Conservation (phyloP, 2,329 filamentous ascomycete species). For the Fusarium verticillioides region DNA sequence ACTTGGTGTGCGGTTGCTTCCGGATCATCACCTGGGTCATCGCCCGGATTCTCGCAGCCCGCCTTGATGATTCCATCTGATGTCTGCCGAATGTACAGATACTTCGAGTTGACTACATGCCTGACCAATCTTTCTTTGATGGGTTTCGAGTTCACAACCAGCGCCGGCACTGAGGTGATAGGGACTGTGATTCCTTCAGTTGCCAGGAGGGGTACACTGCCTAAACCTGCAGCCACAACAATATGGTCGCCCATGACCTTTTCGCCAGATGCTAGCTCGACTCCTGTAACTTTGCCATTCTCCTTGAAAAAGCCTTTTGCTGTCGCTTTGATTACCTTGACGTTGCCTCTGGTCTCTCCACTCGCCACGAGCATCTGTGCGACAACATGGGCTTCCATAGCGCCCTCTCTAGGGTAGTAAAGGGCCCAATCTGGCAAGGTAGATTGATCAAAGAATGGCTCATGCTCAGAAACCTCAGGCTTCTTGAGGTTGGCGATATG, state of each 20-base stretch:
- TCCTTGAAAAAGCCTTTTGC: not conserved
- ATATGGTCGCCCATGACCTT: conserved; percentile 2
- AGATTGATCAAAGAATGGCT: not conserved
- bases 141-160: conserved; percentile 28
- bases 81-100: conserved; percentile 23
- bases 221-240: conserved; percentile 26
- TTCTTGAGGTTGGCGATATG: not conserved
- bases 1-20: conserved; percentile 11
- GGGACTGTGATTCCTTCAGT: conserved; percentile 4
- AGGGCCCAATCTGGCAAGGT: conserved; percentile 12
- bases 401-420: conserved; percentile 19
- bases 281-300: not conserved
- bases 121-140: not conserved
- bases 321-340: not conserved
- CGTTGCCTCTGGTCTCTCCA: not conserved
- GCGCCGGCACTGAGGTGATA: not conserved
- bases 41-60: conserved; percentile 24
- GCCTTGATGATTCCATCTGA: conserved; percentile 16
- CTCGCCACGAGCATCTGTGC: conserved; percentile 20
- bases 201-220: conserved; percentile 9
- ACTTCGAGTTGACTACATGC: conserved; percentile 20
- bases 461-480: not conserved
- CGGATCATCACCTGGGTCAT: conserved; percentile 21
- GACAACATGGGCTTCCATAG: conserved; percentile 24
- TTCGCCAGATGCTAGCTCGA: not conserved